phyloP scores from a whole-genome alignment of 192 early-diverging fungal species.

The Powellomyces hirtus region DNA sequence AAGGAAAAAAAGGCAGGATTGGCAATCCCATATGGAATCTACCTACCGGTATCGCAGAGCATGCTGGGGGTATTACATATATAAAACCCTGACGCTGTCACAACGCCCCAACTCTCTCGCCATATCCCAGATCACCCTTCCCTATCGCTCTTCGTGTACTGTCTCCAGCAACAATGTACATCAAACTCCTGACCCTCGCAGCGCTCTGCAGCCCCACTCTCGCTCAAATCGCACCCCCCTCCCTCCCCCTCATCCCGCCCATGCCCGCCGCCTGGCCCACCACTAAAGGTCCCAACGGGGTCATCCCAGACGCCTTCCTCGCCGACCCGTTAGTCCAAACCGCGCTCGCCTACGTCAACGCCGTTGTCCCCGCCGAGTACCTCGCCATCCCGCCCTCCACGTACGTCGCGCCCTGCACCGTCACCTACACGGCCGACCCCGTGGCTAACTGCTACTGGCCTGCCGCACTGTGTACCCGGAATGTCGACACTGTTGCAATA shows the following conservation, averaged over 20 bases:
- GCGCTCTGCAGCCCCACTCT: neutral
- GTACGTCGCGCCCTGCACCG: slow-evolving; percentile 17
- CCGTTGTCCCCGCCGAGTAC: slow-evolving; percentile 15
- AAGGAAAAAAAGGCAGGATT: too few relatives aligned
- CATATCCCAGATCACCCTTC: too few relatives aligned
- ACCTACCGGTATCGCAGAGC: too few relatives aligned
- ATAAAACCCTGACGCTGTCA: too few relatives aligned
- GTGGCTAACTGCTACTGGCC: slow-evolving; percentile 33
- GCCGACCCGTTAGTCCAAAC: slow-evolving; percentile 12
- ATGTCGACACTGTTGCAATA: neutral
- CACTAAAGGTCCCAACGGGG: neutral
- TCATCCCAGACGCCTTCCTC: slow-evolving; percentile 17
- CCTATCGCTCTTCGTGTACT: too few relatives aligned
- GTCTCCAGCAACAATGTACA: neutral
- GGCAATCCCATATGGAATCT: too few relatives aligned
- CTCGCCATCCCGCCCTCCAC: slow-evolving; percentile 23
- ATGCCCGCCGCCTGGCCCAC: neutral
- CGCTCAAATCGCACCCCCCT: neutral
- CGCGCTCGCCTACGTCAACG: slow-evolving; percentile 26
- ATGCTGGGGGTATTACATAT: too few relatives aligned
- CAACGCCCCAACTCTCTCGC: too few relatives aligned
- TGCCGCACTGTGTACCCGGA: slow-evolving; percentile 9
- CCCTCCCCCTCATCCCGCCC: neutral
- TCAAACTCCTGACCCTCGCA: neutral
- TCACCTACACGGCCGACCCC: slow-evolving; percentile 20